These are phyloP conservation scores for Acrodontium crateriforme DNA, from an alignment of 2,329 filamentous ascomycete species.

Conservation along the genomic window DNA sequence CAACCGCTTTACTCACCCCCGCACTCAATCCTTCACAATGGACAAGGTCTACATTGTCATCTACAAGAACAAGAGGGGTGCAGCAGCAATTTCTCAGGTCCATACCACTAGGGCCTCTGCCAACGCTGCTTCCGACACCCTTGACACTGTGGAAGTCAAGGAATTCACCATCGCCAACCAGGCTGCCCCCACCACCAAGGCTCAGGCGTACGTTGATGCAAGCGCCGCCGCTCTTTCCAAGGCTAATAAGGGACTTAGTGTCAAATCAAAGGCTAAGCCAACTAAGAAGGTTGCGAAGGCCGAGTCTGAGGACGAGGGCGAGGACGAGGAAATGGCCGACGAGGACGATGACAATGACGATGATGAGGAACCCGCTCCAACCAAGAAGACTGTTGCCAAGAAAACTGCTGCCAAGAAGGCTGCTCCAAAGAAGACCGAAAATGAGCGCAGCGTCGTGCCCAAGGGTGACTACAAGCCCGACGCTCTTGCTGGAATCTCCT, in stretches of 20 bases:
- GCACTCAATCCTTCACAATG: no score
- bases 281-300: no score
- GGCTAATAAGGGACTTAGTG: neutral
- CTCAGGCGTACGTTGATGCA: neutral
- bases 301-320: neutral
- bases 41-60: neutral
- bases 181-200: no score
- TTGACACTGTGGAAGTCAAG: neutral
- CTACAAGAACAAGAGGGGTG: conserved; percentile 1
- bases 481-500: conserved; percentile 1
- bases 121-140: neutral
- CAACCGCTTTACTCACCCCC: no score
- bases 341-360: neutral
- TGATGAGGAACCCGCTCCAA: neutral
- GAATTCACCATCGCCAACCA: neutral
- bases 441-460: neutral
- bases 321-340: neutral
- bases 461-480: conserved; percentile 1
- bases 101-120: neutral
- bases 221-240: neutral
- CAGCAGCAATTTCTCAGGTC: neutral
- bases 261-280: neutral
- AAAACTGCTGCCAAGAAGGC: conserved; percentile 6
- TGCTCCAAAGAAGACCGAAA: conserved; percentile 4
- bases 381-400: conserved; percentile 2